These are phyloP conservation scores for Zasmidium angulare DNA, from an alignment of 2,329 filamentous ascomycete species.

Conservation along the genomic window DNA sequence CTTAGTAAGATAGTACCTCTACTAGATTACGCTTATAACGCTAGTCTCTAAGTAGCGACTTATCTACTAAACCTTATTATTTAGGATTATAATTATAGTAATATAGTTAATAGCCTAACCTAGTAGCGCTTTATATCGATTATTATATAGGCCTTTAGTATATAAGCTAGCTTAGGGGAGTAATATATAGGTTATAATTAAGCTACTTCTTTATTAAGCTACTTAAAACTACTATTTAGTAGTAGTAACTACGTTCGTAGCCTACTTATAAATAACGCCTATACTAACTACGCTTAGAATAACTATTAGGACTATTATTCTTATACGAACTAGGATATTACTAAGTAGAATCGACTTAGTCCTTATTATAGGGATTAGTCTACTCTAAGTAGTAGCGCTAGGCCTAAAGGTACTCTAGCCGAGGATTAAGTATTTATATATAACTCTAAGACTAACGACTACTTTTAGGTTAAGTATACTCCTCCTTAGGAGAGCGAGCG, in stretches of 20 bases:
- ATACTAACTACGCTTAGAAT: too few relatives aligned
- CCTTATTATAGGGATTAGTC: neutral
- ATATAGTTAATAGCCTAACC: neutral
- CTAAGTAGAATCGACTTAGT: neutral
- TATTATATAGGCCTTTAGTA: neutral
- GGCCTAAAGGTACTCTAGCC: neutral
- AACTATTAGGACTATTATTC: too few relatives aligned
- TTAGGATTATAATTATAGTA: neutral
- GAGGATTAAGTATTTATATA: neutral
- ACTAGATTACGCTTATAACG: neutral
- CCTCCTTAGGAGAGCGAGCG: too few relatives aligned
- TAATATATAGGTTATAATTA: neutral
- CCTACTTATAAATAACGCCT: too few relatives aligned
- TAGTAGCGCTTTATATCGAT: neutral
- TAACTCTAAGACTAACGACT: too few relatives aligned
- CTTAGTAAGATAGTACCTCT: neutral
- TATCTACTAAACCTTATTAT: neutral
- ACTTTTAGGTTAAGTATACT: too few relatives aligned
- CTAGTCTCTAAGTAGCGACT: neutral
- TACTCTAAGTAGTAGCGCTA: neutral
- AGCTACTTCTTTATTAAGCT: neutral
- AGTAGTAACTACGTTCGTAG: too few relatives aligned
- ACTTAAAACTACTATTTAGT: too few relatives aligned
- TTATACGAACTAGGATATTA: neutral
- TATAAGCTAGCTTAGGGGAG: neutral